Base-by-base conservation (phyloP, 139 green algal genomes). In the Diplosphaera chodatii region DNA sequence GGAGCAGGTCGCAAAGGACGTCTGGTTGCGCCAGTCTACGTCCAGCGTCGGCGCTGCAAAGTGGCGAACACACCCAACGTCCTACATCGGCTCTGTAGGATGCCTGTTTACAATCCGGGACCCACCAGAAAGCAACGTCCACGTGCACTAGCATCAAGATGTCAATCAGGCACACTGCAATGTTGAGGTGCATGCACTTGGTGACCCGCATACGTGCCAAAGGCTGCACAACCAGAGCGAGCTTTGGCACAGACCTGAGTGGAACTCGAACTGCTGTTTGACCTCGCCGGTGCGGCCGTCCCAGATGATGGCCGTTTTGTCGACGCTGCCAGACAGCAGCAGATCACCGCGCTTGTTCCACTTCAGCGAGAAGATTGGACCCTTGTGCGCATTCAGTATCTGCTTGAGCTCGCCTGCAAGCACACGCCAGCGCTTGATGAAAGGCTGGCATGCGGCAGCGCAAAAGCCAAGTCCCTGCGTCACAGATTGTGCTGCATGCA, bases 1-100 rank as follows among this genome's bases (percentile, higher is more conserved):
- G 67, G 85, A 94, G 83, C 88, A 96, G 28, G 90, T 93, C 34
- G 93, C 92, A 80, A 97, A 98, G 4, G 84, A 86, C 48, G 48
- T 84, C 80, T 93, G 88, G 84, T 91, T 93, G 63, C 89, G 81
- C 93, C 93, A 98, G 82, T 97, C 93, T 40, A 95, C 91, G 70
- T 98, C 93, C 76, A 98, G 77, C 3, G 85, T 90, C 3, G 92
- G 85, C 0, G 83, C 90, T 87, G 84, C 31, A 63, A 74, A 67
- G 55, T 70, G 63, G 13, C 27, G 10, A 29, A 55, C 74, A 48
- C 56, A 55, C 32, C 41, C 8, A 48, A 48, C 13, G 37, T 13
- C n/a, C n/a, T n/a, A n/a, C n/a, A n/a, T n/a, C n/a, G n/a, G n/a
- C n/a, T n/a, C n/a, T n/a, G n/a, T n/a, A n/a, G n/a, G n/a, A n/a